These are phyloP conservation scores for Chlorella sp. DNA, from an alignment of 139 green algal genomes.

Conservation along the genomic window DNA sequence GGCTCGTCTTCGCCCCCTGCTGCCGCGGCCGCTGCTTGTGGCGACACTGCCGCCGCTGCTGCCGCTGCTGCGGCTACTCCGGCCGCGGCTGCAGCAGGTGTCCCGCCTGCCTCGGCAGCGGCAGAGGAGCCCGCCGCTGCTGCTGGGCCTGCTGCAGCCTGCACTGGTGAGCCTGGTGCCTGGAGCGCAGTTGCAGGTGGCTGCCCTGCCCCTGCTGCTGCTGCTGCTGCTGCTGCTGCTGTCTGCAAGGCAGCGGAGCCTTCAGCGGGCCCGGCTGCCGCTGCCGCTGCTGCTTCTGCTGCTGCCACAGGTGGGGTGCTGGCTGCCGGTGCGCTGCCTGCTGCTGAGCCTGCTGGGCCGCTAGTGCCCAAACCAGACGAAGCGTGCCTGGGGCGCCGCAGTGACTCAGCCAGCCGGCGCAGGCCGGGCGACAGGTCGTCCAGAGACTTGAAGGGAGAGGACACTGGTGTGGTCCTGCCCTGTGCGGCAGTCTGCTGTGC, in stretches of 20 bases:
- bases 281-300: background rate
- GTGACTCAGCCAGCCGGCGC: no score
- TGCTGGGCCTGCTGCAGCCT: background rate
- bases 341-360: background rate
- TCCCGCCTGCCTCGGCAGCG: background rate
- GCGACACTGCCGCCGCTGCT: background rate
- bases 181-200: no score
- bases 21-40: background rate
- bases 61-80: background rate
- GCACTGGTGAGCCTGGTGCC: background rate
- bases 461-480: background rate
- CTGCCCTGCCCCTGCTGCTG: no score
- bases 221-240: background rate
- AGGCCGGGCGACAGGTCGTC: no score
- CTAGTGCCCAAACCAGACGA: no score
- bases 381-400: no score
- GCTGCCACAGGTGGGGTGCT: background rate
- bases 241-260: background rate
- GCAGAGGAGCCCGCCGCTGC: background rate
- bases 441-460: no score
- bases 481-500: background rate
- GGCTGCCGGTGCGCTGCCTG: background rate
- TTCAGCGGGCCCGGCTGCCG: background rate
- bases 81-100: background rate
- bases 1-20: background rate